A percentile compares a stretch with the other conserved stretches of the same genome.
These are phyloP conservation scores for Phaffomyces opuntiae DNA, from an alignment of 805 yeast species.

Conservation along the genomic window DNA sequence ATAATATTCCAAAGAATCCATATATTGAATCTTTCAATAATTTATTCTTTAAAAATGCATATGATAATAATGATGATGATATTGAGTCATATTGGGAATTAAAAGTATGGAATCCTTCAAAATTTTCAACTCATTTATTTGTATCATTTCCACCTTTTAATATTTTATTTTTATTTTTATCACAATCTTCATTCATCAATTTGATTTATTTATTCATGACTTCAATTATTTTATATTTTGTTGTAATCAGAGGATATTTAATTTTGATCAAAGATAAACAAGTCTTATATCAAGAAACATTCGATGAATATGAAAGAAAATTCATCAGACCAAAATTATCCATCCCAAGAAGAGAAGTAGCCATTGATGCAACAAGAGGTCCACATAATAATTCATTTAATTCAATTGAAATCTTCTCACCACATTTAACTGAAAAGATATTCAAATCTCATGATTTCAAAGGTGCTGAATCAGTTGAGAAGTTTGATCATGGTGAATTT, in stretches of 20 bases:
- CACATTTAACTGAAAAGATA: slow-evolving; percentile 28
- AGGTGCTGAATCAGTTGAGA: slow-evolving; percentile 25
- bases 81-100: slow-evolving; percentile 43
- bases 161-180: slow-evolving; percentile 33
- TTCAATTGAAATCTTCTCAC: slow-evolving; percentile 25
- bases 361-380: slow-evolving; percentile 47
- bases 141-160: slow-evolving; percentile 56
- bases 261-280: slow-evolving; percentile 50
- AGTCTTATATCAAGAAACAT: slow-evolving; percentile 49
- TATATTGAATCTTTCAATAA: neutral
- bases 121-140: slow-evolving; percentile 44
- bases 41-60: neutral
- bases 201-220: slow-evolving; percentile 29
- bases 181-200: slow-evolving; percentile 32
- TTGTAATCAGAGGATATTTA: slow-evolving; percentile 39
- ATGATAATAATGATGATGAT: slow-evolving; percentile 8
- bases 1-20: neutral
- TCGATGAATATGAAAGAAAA: slow-evolving; percentile 57
- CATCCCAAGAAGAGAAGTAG: slow-evolving; percentile 48
- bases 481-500: slow-evolving; percentile 26
- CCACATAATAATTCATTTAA: slow-evolving; percentile 16
- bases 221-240: slow-evolving; percentile 31
- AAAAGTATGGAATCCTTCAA: slow-evolving; percentile 61
- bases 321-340: slow-evolving; percentile 52
- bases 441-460: slow-evolving; percentile 44